phyloP scores from a whole-genome alignment of 73 alveolate species.

The Paramecium biaurelia region DNA sequence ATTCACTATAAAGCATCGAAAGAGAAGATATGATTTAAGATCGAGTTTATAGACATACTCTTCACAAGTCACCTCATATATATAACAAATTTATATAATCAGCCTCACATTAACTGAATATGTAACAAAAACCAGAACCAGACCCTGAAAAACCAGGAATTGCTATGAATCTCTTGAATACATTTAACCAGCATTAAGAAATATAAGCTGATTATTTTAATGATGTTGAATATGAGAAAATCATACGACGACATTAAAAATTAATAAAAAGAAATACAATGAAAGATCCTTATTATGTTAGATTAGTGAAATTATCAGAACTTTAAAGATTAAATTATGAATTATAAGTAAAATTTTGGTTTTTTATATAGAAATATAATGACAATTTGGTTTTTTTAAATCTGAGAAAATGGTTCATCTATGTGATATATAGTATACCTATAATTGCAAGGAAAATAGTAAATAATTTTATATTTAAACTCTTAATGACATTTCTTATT shows the following conservation, averaged over 20 bases:
- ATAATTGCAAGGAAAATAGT: background rate
- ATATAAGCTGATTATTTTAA: background rate
- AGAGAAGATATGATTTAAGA: background rate
- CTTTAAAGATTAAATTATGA: background rate
- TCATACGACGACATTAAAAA: background rate
- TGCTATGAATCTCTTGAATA: background rate
- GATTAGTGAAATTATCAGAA: background rate
- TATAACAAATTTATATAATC: background rate
- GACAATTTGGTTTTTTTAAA: background rate
- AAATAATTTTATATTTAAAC: background rate
- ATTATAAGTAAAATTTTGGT: background rate
- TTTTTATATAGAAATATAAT: background rate
- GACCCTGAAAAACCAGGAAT: background rate
- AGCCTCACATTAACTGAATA: background rate
- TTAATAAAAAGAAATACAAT: background rate
- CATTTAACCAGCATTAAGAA: background rate
- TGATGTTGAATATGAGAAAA: background rate
- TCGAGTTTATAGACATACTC: background rate
- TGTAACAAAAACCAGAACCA: background rate
- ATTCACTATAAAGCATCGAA: background rate
- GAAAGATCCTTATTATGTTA: constrained; percentile 31
- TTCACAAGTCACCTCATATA: background rate
- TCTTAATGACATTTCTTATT: background rate
- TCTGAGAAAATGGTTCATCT: background rate
- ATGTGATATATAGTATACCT: background rate